Percentiles rank a stretch among this genome's conserved stretches.
Evolutionary conservation across 2,329 filamentous ascomycete genomes (phyloP).

Genomic region (Fusarium sp.): DNA sequence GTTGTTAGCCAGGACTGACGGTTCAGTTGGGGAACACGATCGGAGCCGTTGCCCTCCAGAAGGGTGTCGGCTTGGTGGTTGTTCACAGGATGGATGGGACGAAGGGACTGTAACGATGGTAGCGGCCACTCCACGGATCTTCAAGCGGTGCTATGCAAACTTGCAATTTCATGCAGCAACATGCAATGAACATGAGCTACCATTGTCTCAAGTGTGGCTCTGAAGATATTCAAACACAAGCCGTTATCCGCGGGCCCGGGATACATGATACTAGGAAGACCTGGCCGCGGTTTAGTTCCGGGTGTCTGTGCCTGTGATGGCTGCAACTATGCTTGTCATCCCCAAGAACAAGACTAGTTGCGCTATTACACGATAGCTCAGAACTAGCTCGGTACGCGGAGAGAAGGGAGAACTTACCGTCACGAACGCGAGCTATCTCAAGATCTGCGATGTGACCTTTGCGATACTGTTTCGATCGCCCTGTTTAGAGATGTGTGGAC

Average conservation of each 20-base stretch:
- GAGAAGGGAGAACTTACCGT: slow-evolving; percentile 1
- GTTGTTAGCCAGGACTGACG: slow-evolving; percentile 25
- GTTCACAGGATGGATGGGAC: slow-evolving; percentile 8
- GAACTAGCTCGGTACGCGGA: slow-evolving; percentile 21
- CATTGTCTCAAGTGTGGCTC: slow-evolving; percentile 16
- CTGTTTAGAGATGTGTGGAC: not conserved
- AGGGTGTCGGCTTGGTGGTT: slow-evolving; percentile 5
- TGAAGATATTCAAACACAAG: slow-evolving; percentile 12
- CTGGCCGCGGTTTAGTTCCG: slow-evolving; percentile 14
- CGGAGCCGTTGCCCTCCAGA: slow-evolving; percentile 8
- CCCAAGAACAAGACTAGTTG: slow-evolving; percentile 25
- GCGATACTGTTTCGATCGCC: slow-evolving; percentile 5
- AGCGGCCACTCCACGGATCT: slow-evolving; percentile 36
- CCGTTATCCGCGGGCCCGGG: slow-evolving; percentile 19
- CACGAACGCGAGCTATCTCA: not conserved
- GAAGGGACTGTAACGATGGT: slow-evolving; percentile 21
- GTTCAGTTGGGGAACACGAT: slow-evolving; percentile 30
- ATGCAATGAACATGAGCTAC: slow-evolving; percentile 19
- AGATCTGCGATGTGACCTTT: slow-evolving; percentile 9
- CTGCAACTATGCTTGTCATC: slow-evolving; percentile 43
- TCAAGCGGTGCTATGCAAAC: slow-evolving; percentile 43
- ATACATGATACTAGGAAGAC: slow-evolving; percentile 15
- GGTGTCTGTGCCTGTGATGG: slow-evolving; percentile 24
- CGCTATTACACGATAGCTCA: slow-evolving; percentile 18
- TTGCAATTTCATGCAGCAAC: slow-evolving; percentile 47